Evolutionary conservation across 306 rosid species (phyloP), one percentile per base, ranked within the genome.

Genomic region (Glycine latifolia): DNA sequence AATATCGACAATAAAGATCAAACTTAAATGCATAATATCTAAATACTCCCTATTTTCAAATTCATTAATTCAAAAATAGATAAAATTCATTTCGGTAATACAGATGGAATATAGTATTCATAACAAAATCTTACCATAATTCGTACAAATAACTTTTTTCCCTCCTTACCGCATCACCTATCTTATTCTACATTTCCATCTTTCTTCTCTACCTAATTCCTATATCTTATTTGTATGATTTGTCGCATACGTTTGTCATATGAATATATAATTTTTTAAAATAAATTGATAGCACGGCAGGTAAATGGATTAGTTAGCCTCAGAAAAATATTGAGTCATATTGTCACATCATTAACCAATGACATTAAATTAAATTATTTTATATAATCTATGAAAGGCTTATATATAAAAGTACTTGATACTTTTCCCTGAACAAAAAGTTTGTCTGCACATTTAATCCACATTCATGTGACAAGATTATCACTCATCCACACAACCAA

Each of bases 401-500:
- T 85, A 67, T 82, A 82, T 54, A 73, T 31, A 67, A 47, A 0
- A 20, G 46, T 60, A 46, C 35, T 60, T 13, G 71, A 8, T 46
- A 52, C 68, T 75, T 77, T 78, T 17, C 7, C 62, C 62, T 41
- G 62, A 70, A 44, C 73, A 62, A 37, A 7, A 85, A 31, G 16
- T 61, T 81, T 60, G 43, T 52, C 48, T 59, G 15, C 10, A 67
- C 26, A 80, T 76, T 44, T 33, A 79, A 62, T 67, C 49, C 49
- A 26, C 48, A 37, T 68, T 52, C 62, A 49, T 56, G 39, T 15
- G 75, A 73, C 9, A 12, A 82, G 60, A 73, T 44, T 44, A 60
- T 46, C 55, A 49, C 8, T 75, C 61, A 49, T 71, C 76, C 44
- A 55, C 41, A 61, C 68, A 73, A 74, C 49, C 68, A 55, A 78